A percentile compares a stretch with the other conserved stretches of the same genome.
phyloP scores from a whole-genome alignment of 192 early-diverging fungal species.

The Helicostylum pulchrum region DNA sequence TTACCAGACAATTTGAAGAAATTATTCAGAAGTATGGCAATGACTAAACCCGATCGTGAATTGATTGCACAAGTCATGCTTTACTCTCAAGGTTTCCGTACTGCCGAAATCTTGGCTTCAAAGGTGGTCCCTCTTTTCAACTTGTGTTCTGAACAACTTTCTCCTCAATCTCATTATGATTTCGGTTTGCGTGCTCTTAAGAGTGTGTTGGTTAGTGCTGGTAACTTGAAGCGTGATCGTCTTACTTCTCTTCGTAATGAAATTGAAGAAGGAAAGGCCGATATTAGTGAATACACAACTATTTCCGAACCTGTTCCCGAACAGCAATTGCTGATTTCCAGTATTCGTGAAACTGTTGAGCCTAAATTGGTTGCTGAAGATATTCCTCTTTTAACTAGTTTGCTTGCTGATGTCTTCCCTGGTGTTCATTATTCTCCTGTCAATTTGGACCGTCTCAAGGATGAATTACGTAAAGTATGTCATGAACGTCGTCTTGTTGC shows the following conservation, averaged over 20 bases:
- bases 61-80: slow-evolving; percentile 99
- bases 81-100: slow-evolving; percentile 98
- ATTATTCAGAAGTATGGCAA: slow-evolving; percentile 97
- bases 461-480: slow-evolving; percentile 76
- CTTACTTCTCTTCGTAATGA: slow-evolving; percentile 48
- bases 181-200: slow-evolving; percentile 98
- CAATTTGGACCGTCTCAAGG: slow-evolving; percentile 69
- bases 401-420: slow-evolving; percentile 94
- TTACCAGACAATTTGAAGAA: slow-evolving; percentile 99
- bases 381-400: slow-evolving; percentile 78
- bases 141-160: slow-evolving; percentile 91
- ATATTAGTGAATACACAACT: slow-evolving; percentile 40
- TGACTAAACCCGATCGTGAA: slow-evolving; percentile 97
- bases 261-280: slow-evolving; percentile 36
- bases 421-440: slow-evolving; percentile 81
- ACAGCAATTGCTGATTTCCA: slow-evolving; percentile 90
- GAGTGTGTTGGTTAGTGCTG: slow-evolving; percentile 98
- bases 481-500: slow-evolving; percentile 66
- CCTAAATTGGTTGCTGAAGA: slow-evolving; percentile 99
- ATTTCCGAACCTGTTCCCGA: slow-evolving; percentile 72
- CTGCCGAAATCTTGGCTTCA: slow-evolving; percentile 87
- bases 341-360: slow-evolving; percentile 94
- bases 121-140: slow-evolving; percentile 98
- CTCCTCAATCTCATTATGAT: slow-evolving; percentile 97
- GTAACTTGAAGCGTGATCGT: slow-evolving; percentile 92